Conservation (phyloP, 108 stramenopile species). For the Fistulifera pelliculosa region DNA sequence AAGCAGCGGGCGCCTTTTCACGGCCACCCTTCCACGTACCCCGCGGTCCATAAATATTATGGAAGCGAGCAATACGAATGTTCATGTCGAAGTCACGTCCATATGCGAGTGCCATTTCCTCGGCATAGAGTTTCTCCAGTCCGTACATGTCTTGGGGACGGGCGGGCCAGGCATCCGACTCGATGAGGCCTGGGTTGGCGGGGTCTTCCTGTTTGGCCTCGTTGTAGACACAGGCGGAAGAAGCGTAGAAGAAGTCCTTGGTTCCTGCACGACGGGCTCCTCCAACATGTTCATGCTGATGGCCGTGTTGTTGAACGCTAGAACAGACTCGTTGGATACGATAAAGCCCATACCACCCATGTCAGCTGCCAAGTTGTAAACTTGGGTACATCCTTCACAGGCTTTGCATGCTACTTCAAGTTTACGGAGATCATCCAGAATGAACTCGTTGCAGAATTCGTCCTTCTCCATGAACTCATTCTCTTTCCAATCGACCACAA, state of each 20-base stretch:
- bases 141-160: slow-evolving; percentile 99
- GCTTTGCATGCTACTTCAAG: slow-evolving; percentile 91
- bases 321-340: slow-evolving; percentile 91
- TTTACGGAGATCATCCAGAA: slow-evolving; percentile 88
- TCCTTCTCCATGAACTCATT: slow-evolving; percentile 96
- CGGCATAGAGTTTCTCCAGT: slow-evolving; percentile 97
- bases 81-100: slow-evolving; percentile 93
- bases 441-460: slow-evolving; percentile 98
- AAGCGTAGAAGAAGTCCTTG: slow-evolving; percentile 93
- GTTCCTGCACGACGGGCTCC: slow-evolving; percentile 85
- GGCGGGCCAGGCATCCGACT: slow-evolving; percentile 98
- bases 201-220: slow-evolving; percentile 98
- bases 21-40: slow-evolving; percentile 99
- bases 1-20: slow-evolving; percentile 98
- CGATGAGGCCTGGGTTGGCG: slow-evolving; percentile 90
- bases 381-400: slow-evolving; percentile 89
- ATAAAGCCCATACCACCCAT: slow-evolving; percentile 99
- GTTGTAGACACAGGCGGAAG: slow-evolving; percentile 98
- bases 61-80: slow-evolving; percentile 90
- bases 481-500: slow-evolving; percentile 91
- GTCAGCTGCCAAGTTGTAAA: slow-evolving; percentile 99
- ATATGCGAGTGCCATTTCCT: slow-evolving; percentile 98
- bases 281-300: slow-evolving; percentile 98
- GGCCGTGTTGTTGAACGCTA: slow-evolving; percentile 98
- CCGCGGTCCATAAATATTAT: slow-evolving; percentile 97